Evolutionary conservation across 257 asterid species (phyloP), one percentile per base, ranked within the genome.

Genomic region (Solanum verrucosum): DNA sequence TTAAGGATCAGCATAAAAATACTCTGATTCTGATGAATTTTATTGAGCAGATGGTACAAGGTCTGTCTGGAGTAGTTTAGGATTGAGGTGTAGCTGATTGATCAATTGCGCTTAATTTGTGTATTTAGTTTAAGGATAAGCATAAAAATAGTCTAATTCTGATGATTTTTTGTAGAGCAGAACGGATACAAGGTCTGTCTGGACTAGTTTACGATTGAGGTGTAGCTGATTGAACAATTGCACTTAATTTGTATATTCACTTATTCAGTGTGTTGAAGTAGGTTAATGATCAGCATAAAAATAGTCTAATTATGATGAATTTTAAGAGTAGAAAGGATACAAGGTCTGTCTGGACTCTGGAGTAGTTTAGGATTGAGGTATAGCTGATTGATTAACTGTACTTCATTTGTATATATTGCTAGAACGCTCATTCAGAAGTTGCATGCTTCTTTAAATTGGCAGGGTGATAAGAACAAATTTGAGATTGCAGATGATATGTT

Each of bases 401-500:
- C 37, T 81, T 25, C 40, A 27, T 38, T 68, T 78, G 21, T 85
- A 38, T 83, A 72, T 73, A 84, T 0, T 84, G 16, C 25, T 27
- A 8, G n/a, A 46, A 70, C 8, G 25, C 29, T 44, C 68, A 40
- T 77, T 44, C 29, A 37, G 34, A 84, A 49, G 85, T 21, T 11
- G 77, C n/a, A 8, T 81, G 40, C 14, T 81, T 29, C 68, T 46
- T 77, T 81, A 18, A 78, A 79, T 16, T 81, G 42, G 86, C 91
- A 96, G 99, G 91, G 87, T 79, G 72, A 88, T 90, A 93, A 67
- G 78, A 90, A 75, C 15, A 94, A 89, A 82, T 96, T 95, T 90
- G 95, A 92, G 91, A 96, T 96, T 87, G 93, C 91, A 3, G 92
- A 95, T 84, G 98, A 96, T 87, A 93, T 89, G 95, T 96, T 96